Base-by-base conservation (phyloP, 257 asterid genomes). In the Solanum peruvianum region DNA sequence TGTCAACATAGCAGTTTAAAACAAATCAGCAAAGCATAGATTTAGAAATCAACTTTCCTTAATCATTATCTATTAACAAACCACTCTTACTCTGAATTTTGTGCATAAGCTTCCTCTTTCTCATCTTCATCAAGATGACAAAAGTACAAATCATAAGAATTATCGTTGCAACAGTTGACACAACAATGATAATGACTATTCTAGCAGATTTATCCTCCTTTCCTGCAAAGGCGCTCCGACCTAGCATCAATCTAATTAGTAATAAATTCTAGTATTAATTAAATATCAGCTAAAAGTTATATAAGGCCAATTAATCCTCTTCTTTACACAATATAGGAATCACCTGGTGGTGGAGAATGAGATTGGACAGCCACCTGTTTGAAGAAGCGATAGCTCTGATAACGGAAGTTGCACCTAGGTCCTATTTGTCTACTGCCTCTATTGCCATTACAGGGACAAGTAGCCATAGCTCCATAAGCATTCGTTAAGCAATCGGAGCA, bases 401-500 rank as follows among this genome's bases (percentile, higher is more conserved):
- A 86, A 42, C 87, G 82, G 41, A 86, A 64, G 66, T 76, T 49
- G 67, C 92, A 90, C 84, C 88, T 90, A 2, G 86, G 64, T 10
- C 41, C 27, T 3, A 83, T 2, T 11, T 83, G 58, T n/a, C 88
- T 83, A 12, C 70, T 87, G 31, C 90, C 90, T 14, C 4, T 23
- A 2, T 33, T 18, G 0, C 73, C 76, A 13, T 23, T 16, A 14
- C 86, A 84, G 7, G 25, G 41, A 23, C 85, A 91, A 0, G 11
- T 9, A 5, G 78, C 29, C 66, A 87, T 87, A 7, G 20, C 2
- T 13, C 6, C 13, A 14, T 52, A 47, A 31, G 89, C 86, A 0
- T 12, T 3, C 1, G n/a, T 82, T 14, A 91, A 87, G 73, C 92
- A 90, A 64, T 23, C 20, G 4, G 15, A 45, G 5, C 92, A 90